Evolutionary conservation across 345 rosid genomes (phyloP).

Genomic region (Populus deltoides): DNA sequence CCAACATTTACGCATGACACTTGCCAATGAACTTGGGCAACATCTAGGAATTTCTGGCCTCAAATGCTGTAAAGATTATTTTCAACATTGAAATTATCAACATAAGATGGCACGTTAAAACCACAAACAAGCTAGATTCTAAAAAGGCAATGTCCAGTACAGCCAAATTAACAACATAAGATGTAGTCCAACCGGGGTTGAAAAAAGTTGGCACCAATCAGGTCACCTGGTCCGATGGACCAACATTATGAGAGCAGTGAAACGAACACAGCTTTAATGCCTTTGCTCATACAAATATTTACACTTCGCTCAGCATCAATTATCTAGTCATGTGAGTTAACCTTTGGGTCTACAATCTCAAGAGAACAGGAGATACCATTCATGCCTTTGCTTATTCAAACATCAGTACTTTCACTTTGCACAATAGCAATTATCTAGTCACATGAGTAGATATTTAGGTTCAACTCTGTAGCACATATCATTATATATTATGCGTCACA

Average conservation of each 20-base stretch:
- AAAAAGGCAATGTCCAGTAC: not conserved
- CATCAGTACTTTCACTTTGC: not conserved
- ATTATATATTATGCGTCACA: not conserved
- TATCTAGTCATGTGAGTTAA: not conserved
- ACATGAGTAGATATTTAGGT: not conserved
- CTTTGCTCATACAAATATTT: not conserved
- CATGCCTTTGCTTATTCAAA: not conserved
- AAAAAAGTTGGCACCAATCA: not conserved
- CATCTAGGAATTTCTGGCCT: constrained; percentile 35
- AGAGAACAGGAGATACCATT: not conserved
- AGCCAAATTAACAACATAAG: not conserved
- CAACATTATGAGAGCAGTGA: not conserved
- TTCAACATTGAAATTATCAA: not conserved
- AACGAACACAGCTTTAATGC: not conserved
- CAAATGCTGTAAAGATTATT: constrained; percentile 14
- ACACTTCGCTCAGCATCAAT: not conserved
- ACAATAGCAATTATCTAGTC: not conserved
- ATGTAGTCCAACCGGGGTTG: not conserved
- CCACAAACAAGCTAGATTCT: not conserved
- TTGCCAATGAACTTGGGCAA: constrained; percentile 27
- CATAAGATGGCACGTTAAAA: not conserved
- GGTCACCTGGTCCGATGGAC: not conserved
- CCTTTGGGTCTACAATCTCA: not conserved
- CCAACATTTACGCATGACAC: constrained; percentile 32
- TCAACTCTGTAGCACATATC: not conserved